Evolutionary conservation across 2,329 filamentous ascomycete species (phyloP).

Genomic region (Fusarium sulawesiense): DNA sequence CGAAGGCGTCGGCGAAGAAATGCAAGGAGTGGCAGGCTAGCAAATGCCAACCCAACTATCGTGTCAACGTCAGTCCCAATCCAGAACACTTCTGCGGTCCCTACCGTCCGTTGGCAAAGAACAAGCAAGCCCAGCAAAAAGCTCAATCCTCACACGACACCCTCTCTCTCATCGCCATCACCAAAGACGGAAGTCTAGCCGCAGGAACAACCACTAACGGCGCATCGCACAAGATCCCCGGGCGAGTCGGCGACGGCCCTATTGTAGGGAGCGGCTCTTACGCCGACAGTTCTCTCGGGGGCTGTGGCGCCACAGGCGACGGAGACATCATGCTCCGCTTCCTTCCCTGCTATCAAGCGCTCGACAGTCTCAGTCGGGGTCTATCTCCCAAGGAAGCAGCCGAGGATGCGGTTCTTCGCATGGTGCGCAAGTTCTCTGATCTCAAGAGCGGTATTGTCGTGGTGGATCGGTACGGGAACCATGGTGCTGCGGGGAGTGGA

Average conservation of each 20-base stretch:
- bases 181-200: conserved; percentile 59
- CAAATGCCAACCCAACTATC: conserved; percentile 64
- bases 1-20: conserved; percentile 52
- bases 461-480: conserved; percentile 59
- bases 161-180: conserved; percentile 63
- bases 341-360: conserved; percentile 67
- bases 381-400: conserved; percentile 62
- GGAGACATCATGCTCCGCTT: conserved; percentile 69
- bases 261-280: conserved; percentile 67
- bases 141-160: conserved; percentile 60
- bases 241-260: conserved; percentile 66
- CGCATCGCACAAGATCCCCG: conserved; percentile 64
- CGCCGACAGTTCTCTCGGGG: conserved; percentile 64
- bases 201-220: conserved; percentile 68
- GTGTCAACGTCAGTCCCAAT: conserved; percentile 59
- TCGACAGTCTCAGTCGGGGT: conserved; percentile 63
- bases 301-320: conserved; percentile 67
- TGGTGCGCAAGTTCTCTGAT: conserved; percentile 60
- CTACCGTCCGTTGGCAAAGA: conserved; percentile 52
- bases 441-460: conserved; percentile 64
- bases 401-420: conserved; percentile 61
- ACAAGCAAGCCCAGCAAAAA: neutral
- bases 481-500: conserved; percentile 63
- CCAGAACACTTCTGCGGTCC: conserved; percentile 59
- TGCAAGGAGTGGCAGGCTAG: conserved; percentile 58